Percentiles rank a stretch among this genome's conserved stretches.
These are phyloP conservation scores for Globisporangium iwayamae DNA, from an alignment of 352 stramenopile species.

Conservation along the genomic window DNA sequence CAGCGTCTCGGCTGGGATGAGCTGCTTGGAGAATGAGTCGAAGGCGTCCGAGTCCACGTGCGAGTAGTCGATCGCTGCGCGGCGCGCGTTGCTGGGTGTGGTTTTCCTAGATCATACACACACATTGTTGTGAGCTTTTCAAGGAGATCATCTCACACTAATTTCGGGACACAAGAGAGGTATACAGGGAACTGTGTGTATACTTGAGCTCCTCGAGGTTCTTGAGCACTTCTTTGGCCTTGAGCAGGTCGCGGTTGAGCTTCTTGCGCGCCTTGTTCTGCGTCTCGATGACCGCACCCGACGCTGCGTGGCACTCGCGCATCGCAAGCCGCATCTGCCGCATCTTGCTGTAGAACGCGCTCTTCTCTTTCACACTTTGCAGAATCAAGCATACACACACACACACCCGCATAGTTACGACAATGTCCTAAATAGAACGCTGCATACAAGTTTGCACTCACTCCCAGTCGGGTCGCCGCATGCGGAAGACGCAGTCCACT, in stretches of 20 bases:
- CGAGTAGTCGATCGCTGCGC: constrained; percentile 20
- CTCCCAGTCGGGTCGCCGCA: constrained; percentile 64
- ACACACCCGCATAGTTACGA: not conserved
- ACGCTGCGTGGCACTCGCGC: constrained; percentile 25
- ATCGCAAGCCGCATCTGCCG: constrained; percentile 59
- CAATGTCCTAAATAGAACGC: not conserved
- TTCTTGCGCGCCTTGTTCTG: constrained; percentile 45
- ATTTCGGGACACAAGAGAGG: not conserved
- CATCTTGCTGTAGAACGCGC: constrained; percentile 45
- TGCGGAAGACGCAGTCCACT: constrained; percentile 38
- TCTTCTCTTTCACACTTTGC: constrained; percentile 38
- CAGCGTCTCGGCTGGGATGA: constrained; percentile 43
- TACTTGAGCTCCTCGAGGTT: constrained; percentile 42
- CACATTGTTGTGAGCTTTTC: not conserved
- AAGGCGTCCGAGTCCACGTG: constrained; percentile 64
- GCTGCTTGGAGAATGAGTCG: constrained; percentile 64
- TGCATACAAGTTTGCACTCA: constrained; percentile 19
- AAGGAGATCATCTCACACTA: not conserved
- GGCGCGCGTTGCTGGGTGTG: not conserved
- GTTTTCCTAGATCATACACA: constrained; percentile 2
- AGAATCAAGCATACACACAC: not conserved
- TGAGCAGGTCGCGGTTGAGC: constrained; percentile 42
- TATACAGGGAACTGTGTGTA: not conserved
- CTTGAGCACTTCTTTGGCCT: constrained; percentile 39
- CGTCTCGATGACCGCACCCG: constrained; percentile 27